Base-by-base conservation (phyloP, 2,329 filamentous ascomycete species). In the Eutypa lata region DNA sequence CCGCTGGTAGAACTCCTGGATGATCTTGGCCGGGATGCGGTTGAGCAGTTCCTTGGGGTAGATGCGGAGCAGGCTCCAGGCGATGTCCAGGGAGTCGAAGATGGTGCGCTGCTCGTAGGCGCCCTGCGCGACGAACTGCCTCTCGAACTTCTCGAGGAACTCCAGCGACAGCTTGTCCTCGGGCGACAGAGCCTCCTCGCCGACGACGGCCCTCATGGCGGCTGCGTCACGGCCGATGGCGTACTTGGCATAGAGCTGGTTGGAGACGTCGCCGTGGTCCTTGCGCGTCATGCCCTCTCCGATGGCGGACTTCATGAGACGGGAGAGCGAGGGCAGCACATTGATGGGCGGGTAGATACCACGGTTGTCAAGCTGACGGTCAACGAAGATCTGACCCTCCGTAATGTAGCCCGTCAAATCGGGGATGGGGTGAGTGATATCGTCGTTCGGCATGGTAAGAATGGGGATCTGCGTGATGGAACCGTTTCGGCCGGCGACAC, bases 221-320 rank as follows among this genome's bases (percentile, higher is more conserved):
- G 95, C 93, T 19, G 94, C 94, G 68, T 99, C 94, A 82, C 93
- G 92, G 70, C 94, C 94, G 70, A 99, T 97, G 73, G 94, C 94
- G 73, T 99, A 99, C 78, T 99, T 99, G 76, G 94, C 94, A 73
- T 99, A 99, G 60, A 99, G 84, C 81, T 99, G 94, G 81, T 99
- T 99, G 63, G 94, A 99, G 48, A 99, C 94, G 76, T 99, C 94
- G 64, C 91, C 90, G 75, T 99, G 94, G 68, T 99, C 95, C 75
- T 90, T 92, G 66, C 94, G 89, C 24, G 94, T 99, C 82, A 92
- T 93, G 60, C 91, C 91, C 77, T 97, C 92, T 65, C 94, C 94
- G 68, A 99, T 99, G 72, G 94, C 94, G 68, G 94, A 99, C 77
- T 99, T 99, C 94, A 99, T 99, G 70, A 99, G 88, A 84, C 94